Evolutionary conservation across 2,329 filamentous ascomycete species (phyloP), one percentile per base, ranked within the genome.

Genomic region (Chaetomiaceae sp.): DNA sequence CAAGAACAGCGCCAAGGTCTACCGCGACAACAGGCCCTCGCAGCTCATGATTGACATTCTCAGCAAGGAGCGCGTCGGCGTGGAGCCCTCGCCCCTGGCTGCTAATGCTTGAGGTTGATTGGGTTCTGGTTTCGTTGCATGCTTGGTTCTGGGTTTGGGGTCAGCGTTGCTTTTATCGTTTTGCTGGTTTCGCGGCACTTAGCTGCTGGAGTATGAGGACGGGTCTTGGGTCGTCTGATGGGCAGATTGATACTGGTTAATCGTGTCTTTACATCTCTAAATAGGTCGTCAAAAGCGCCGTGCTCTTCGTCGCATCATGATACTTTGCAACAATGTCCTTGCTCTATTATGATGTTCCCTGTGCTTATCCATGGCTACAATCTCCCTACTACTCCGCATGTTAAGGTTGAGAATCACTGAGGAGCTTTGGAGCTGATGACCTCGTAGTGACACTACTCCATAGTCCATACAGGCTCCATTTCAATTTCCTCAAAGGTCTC

Each of bases 1-100:
- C 83, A 97, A 95, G 85, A 81, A 86, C 65, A 85, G 80, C 70
- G 87, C 95, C 72, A 76, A 81, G 50, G 80, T 86, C 52, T 89
- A 87, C 71, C 88, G 89, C 75, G 90, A 92, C 73, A 95, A 89
- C 79, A 84, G 87, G 63, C 92, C 92, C 27, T 91, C 83, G 63
- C 88, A 91, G 64, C 80, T 96, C 54, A 80, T 97, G 69, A 87
- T 96, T 20, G 92, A 97, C 69, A 82, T 97, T 61, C 76, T 99
- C 59, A 87, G 88, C 72, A 95, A 92, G 80, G 91, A 96, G 80
- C 87, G 94, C 67, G 91, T 99, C 49, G 94, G 91, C 65, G 94
- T 97, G 33, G 82, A 87, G 70, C 84, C 86, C 23, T 81, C 72
- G 40, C 75, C 83, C 47, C 74, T 86, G 55, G 83, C 39, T 33